Percentiles rank a stretch among this genome's conserved stretches.
Evolutionary conservation across 2,329 filamentous ascomycete species (phyloP).

Genomic region (Fusarium fracticaudum): DNA sequence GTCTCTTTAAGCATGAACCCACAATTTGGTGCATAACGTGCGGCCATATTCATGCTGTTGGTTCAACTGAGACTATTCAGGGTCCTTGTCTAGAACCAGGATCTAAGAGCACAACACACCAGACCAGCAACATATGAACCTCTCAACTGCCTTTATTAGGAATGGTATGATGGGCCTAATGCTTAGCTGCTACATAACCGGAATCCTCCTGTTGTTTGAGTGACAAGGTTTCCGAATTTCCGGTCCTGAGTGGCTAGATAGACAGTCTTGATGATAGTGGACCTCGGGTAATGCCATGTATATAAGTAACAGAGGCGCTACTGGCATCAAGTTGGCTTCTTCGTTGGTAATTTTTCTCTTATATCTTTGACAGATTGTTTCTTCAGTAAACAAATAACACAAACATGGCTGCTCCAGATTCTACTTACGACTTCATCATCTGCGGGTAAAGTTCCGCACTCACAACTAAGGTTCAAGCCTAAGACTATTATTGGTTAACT

Average conservation of each 20-base stretch:
- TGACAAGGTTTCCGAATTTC: neutral
- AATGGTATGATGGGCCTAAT: constrained; percentile 4
- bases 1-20: neutral
- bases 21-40: constrained; percentile 2
- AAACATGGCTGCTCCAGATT: constrained; percentile 34
- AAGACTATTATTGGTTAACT: neutral
- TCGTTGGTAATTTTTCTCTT: neutral
- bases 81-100: neutral
- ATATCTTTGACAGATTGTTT: neutral
- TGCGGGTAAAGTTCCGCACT: constrained; percentile 45
- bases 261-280: neutral
- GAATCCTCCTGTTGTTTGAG: neutral
- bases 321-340: neutral
- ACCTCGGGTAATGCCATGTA: neutral
- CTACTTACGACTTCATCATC: constrained; percentile 47
- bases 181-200: neutral
- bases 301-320: neutral
- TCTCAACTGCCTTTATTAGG: neutral
- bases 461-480: neutral
- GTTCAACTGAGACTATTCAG: constrained; percentile 1
- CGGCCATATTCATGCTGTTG: constrained; percentile 10
- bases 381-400: neutral
- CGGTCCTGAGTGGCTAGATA: neutral
- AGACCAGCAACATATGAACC: neutral
- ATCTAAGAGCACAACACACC: neutral